Evolutionary conservation across 164 flowering plant genomes (phyloP).

Genomic region (Hamamelis virginiana): DNA sequence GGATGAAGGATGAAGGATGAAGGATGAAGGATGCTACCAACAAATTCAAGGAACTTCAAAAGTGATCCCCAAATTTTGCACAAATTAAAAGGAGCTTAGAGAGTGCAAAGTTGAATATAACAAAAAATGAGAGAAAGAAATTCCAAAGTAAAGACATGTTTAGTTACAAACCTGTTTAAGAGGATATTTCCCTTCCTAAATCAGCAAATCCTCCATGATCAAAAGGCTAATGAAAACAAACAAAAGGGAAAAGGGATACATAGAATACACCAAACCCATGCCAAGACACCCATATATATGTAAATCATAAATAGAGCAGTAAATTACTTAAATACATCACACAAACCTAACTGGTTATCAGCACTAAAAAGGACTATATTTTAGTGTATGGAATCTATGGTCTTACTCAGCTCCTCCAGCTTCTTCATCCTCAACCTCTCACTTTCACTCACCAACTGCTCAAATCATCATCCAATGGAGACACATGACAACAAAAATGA

Average conservation of each 20-base stretch:
- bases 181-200: conserved; percentile 9
- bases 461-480: conserved; percentile 2
- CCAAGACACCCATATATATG: conserved; percentile 1
- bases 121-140: neutral
- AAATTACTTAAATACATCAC: neutral
- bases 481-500: neutral
- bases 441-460: conserved; percentile 74
- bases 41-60: too few relatives aligned
- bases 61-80: neutral
- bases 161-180: conserved; percentile 7
- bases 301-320: neutral
- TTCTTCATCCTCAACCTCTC: conserved; percentile 77
- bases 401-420: conserved; percentile 77
- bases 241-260: neutral
- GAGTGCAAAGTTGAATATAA: neutral
- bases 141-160: neutral
- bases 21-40: too few relatives aligned
- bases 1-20: too few relatives aligned
- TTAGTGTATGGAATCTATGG: conserved; percentile 46
- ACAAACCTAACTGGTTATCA: conserved; percentile 3
- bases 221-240: conserved; percentile 8
- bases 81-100: neutral
- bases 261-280: conserved; percentile 6
- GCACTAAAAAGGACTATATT: neutral
- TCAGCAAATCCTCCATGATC: neutral